phyloP scores from a whole-genome alignment of 768 basidiomycete species.

The Lactarius akahatsu region DNA sequence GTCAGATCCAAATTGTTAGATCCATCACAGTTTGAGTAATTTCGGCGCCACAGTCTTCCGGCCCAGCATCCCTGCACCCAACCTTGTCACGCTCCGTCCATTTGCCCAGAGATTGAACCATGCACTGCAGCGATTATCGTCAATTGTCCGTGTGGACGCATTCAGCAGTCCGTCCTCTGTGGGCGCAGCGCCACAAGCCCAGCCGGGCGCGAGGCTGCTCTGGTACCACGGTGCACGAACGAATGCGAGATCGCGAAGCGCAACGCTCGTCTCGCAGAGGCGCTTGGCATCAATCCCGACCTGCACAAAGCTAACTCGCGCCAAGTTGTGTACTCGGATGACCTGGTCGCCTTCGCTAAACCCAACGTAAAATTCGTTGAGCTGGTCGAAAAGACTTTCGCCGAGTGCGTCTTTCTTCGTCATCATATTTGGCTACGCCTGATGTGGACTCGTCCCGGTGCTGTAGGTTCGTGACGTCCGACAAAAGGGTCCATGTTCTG shows the following conservation, averaged over 20 bases:
- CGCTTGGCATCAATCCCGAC: conserved; percentile 76
- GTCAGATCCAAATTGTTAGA: conserved; percentile 21
- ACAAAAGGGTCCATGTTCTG: conserved; percentile 66
- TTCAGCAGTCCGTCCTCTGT: conserved; percentile 72
- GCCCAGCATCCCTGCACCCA: conserved; percentile 71
- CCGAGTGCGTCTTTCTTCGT: conserved; percentile 54
- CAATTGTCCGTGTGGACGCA: conserved; percentile 79
- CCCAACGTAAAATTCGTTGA: conserved; percentile 64
- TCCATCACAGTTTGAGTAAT: not conserved
- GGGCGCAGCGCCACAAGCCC: conserved; percentile 54
- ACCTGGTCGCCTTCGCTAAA: conserved; percentile 59
- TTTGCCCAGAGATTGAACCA: conserved; percentile 77
- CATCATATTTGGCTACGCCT: conserved; percentile 17
- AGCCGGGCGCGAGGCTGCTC: conserved; percentile 41
- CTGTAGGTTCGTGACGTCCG: conserved; percentile 64
- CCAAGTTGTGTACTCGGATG: conserved; percentile 56
- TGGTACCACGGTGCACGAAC: conserved; percentile 68
- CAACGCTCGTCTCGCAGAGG: conserved; percentile 86
- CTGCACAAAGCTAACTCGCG: conserved; percentile 38
- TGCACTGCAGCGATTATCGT: conserved; percentile 69
- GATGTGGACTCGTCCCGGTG: conserved; percentile 1
- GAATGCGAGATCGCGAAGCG: conserved; percentile 86
- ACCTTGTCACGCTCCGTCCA: conserved; percentile 85
- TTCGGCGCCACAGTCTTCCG: conserved; percentile 50
- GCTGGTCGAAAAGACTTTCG: conserved; percentile 77